phyloP scores from a whole-genome alignment of 495 filamentous ascomycete species.

The Penicillium salamii region DNA sequence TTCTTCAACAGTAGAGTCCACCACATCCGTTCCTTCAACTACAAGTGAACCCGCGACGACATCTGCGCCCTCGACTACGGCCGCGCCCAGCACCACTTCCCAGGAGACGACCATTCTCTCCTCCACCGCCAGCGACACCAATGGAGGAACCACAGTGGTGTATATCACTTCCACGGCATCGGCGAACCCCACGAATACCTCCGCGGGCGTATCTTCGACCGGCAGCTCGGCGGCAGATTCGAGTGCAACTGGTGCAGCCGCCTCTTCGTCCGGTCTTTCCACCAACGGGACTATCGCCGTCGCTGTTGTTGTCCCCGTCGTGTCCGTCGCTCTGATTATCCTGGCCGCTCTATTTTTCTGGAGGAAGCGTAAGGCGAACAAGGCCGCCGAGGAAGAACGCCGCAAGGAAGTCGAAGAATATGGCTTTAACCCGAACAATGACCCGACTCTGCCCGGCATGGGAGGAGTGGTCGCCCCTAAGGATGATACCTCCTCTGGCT shows the following conservation, averaged over 20 bases:
- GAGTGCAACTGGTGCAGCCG: slow-evolving; percentile 18
- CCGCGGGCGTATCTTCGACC: slow-evolving; percentile 29
- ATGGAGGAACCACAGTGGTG: slow-evolving; percentile 21
- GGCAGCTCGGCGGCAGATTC: slow-evolving; percentile 26
- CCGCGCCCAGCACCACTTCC: slow-evolving; percentile 1
- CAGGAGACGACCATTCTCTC: slow-evolving; percentile 8
- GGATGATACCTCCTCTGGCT: slow-evolving; percentile 72
- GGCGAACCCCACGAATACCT: slow-evolving; percentile 13
- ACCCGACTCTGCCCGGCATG: slow-evolving; percentile 71
- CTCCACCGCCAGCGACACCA: slow-evolving; percentile 14
- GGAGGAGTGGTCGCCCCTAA: slow-evolving; percentile 53
- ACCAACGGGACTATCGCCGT: slow-evolving; percentile 76
- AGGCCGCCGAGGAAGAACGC: slow-evolving; percentile 79
- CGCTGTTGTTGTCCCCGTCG: slow-evolving; percentile 91
- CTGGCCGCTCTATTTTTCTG: slow-evolving; percentile 76
- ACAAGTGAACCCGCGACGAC: slow-evolving; percentile 8
- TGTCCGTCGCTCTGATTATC: slow-evolving; percentile 79
- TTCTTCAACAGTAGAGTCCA: slow-evolving; percentile 23
- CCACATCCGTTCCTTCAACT: slow-evolving; percentile 19
- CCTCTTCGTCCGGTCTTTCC: slow-evolving; percentile 47
- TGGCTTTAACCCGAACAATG: slow-evolving; percentile 91
- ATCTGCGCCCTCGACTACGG: slow-evolving; percentile 8
- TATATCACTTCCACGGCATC: slow-evolving; percentile 20
- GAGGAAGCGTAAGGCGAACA: slow-evolving; percentile 80
- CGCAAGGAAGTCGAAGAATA: slow-evolving; percentile 97